phyloP scores from a whole-genome alignment of 2,329 filamentous ascomycete species.

The Magnaporthiopsis rhizophila region DNA sequence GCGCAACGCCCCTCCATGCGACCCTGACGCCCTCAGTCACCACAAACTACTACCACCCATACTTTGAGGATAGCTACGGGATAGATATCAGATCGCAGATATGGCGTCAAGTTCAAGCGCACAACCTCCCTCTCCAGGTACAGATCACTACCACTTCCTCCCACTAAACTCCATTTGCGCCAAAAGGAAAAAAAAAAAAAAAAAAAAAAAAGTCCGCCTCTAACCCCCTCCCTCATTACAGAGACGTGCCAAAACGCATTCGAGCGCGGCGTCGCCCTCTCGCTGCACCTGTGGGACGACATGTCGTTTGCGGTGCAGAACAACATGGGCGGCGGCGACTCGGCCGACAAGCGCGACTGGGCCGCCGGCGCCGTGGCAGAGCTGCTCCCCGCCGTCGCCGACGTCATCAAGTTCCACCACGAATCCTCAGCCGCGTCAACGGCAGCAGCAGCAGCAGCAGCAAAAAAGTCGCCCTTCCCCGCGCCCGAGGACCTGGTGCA shows the following conservation, averaged over 20 bases:
- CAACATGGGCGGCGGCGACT: constrained; percentile 79
- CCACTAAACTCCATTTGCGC: neutral
- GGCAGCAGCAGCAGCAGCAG: constrained; percentile 14
- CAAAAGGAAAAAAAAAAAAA: no score
- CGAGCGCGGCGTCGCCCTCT: constrained; percentile 79
- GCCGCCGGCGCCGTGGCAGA: constrained; percentile 83
- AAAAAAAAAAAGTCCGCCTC: no score
- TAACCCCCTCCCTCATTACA: constrained; percentile 17
- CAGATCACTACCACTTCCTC: neutral
- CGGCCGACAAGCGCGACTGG: constrained; percentile 88
- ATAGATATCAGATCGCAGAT: neutral
- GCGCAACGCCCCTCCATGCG: neutral
- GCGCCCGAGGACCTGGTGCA: constrained; percentile 50
- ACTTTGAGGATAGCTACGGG: neutral
- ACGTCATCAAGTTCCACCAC: constrained; percentile 18
- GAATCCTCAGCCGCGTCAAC: constrained; percentile 7
- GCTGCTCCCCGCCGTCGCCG: constrained; percentile 62
- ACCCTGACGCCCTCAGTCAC: neutral
- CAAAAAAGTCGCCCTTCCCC: constrained; percentile 17
- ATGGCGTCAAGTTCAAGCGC: constrained; percentile 7
- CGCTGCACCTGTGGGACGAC: constrained; percentile 80
- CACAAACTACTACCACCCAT: neutral
- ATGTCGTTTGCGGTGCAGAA: constrained; percentile 81
- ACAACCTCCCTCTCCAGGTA: constrained; percentile 7
- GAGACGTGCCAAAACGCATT: constrained; percentile 57